phyloP scores from a whole-genome alignment of 2,329 filamentous ascomycete genomes.

The Beauveria sp. region DNA sequence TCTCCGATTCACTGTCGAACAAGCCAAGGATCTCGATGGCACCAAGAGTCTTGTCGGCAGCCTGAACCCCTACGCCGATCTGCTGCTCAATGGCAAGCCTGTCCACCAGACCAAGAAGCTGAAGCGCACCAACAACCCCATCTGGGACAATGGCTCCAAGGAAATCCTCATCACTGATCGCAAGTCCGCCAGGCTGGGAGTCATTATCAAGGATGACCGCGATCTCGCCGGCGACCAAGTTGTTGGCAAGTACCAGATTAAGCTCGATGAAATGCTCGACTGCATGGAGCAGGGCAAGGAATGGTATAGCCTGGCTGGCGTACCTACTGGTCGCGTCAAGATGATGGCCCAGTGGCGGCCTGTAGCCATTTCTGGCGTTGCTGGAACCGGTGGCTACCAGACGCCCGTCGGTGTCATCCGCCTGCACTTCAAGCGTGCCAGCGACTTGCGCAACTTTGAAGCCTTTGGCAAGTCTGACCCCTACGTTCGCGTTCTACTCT shows the following conservation, averaged over 20 bases:
- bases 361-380: conserved; percentile 74
- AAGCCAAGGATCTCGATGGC: conserved; percentile 91
- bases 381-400: conserved; percentile 79
- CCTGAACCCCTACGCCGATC: conserved; percentile 76
- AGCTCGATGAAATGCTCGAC: conserved; percentile 86
- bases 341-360: conserved; percentile 93
- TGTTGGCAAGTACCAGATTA: conserved; percentile 89
- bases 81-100: conserved; percentile 88
- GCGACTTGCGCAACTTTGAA: conserved; percentile 82
- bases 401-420: conserved; percentile 94
- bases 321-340: conserved; percentile 78
- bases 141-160: conserved; percentile 89
- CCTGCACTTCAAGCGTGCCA: conserved; percentile 80
- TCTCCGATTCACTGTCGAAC: conserved; percentile 84
- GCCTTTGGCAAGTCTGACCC: conserved; percentile 95
- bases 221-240: conserved; percentile 77
- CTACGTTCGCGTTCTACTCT: conserved; percentile 81
- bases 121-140: conserved; percentile 95
- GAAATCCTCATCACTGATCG: conserved; percentile 93
- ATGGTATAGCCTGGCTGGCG: conserved; percentile 85
- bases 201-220: conserved; percentile 93
- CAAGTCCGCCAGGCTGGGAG: conserved; percentile 79
- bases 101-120: conserved; percentile 84
- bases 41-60: conserved; percentile 86
- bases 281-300: conserved; percentile 88